Evolutionary conservation across 2,329 filamentous ascomycete species (phyloP).

Genomic region (Xylaria arbuscula): DNA sequence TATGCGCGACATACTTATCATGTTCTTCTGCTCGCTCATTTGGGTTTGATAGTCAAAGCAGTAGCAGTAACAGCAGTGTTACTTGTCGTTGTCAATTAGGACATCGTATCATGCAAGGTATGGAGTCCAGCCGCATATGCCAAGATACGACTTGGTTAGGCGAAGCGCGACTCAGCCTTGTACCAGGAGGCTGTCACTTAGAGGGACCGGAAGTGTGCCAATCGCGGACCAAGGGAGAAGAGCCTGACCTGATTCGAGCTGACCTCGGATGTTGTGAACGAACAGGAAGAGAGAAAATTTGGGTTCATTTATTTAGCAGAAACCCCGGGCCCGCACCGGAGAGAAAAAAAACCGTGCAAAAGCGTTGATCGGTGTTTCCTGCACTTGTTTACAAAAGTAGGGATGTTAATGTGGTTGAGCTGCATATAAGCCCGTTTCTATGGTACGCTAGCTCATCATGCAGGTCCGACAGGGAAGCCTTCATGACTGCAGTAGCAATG

Average conservation of each 20-base stretch:
- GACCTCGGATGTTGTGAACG: constrained; percentile 3
- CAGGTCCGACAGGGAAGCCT: constrained; percentile 9
- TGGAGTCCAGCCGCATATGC: neutral
- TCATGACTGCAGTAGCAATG: constrained; percentile 6
- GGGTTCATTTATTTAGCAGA: neutral
- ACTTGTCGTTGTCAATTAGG: neutral
- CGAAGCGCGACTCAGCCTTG: constrained; percentile 25
- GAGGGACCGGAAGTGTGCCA: neutral
- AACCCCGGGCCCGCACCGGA: neutral
- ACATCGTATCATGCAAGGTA: neutral
- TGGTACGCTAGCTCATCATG: constrained; percentile 11
- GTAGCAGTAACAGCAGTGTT: no score
- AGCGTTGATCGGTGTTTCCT: neutral
- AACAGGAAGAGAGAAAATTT: neutral
- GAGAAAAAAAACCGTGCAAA: neutral
- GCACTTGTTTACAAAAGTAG: neutral
- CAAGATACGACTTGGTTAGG: constrained; percentile 10
- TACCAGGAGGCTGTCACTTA: constrained; percentile 18
- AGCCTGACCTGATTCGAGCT: constrained; percentile 4
- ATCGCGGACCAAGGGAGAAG: constrained; percentile 10
- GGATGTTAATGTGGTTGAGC: constrained; percentile 10
- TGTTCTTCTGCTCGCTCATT: no score
- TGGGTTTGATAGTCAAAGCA: no score
- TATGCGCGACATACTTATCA: neutral
- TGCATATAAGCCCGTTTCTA: constrained; percentile 18